These are phyloP conservation scores for Breviolum minutum DNA, from an alignment of 73 alveolate genomes.

Conservation along the genomic window DNA sequence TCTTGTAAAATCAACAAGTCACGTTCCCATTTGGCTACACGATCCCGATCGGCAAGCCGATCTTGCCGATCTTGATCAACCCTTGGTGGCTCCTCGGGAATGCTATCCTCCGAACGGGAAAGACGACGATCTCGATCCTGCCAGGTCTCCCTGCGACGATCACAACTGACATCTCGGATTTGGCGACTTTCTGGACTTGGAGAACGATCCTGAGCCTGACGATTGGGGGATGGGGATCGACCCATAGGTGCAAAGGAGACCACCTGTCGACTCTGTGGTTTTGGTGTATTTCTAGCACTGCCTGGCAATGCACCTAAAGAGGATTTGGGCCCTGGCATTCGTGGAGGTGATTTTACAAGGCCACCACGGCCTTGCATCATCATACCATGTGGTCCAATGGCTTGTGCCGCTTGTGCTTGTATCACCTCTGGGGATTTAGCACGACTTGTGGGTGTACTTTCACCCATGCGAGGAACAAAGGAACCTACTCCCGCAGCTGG, in stretches of 20 bases:
- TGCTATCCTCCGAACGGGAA: constrained; percentile 10
- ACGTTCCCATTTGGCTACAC: constrained; percentile 29
- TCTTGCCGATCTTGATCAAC: neutral
- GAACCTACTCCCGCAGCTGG: constrained; percentile 54
- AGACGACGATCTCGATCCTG: constrained; percentile 3
- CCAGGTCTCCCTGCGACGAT: neutral
- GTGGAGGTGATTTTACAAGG: neutral
- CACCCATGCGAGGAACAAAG: neutral
- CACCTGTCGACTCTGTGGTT: constrained; percentile 38
- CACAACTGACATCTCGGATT: neutral
- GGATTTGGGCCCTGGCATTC: constrained; percentile 31
- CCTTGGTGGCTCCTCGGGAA: neutral
- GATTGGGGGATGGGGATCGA: neutral
- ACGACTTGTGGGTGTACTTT: constrained; percentile 26
- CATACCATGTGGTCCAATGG: neutral
- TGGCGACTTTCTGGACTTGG: neutral
- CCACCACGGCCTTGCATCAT: neutral
- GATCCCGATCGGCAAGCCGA: constrained; percentile 5
- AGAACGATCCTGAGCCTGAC: constrained; percentile 25
- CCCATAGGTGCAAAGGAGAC: constrained; percentile 10
- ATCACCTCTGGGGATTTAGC: constrained; percentile 14
- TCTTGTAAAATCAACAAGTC: constrained; percentile 3
- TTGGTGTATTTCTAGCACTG: constrained; percentile 29
- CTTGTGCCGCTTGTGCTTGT: neutral
- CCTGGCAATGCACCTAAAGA: constrained; percentile 1